Evolutionary conservation across 768 basidiomycete species (phyloP).

Genomic region (Pholiota microspora): DNA sequence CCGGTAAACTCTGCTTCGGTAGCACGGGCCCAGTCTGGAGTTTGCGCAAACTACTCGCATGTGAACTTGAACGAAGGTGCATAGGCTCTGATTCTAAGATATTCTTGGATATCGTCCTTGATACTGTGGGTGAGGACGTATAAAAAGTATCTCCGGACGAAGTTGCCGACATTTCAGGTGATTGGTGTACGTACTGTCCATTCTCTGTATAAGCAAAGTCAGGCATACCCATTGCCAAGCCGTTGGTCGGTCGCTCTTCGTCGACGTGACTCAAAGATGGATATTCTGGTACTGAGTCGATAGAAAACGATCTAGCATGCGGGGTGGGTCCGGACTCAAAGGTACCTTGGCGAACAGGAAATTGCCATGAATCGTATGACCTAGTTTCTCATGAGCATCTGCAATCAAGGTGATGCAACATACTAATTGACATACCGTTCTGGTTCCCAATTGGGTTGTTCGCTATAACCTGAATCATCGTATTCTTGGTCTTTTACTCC

Average conservation of each 20-base stretch:
- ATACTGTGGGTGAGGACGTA: slow-evolving; percentile 18
- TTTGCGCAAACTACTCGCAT: slow-evolving; percentile 31
- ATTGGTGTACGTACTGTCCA: slow-evolving; percentile 1
- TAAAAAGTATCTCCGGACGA: slow-evolving; percentile 10
- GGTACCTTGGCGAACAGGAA: slow-evolving; percentile 33
- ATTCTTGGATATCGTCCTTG: slow-evolving; percentile 4
- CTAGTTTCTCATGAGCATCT: slow-evolving; percentile 2
- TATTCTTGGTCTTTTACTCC: slow-evolving; percentile 33
- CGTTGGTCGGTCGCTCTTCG: slow-evolving; percentile 12
- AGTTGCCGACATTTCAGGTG: slow-evolving; percentile 4
- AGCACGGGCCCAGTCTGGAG: slow-evolving; percentile 23
- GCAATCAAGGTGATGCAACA: slow-evolving; percentile 5
- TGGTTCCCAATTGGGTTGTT: slow-evolving; percentile 42
- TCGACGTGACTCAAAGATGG: slow-evolving; percentile 24
- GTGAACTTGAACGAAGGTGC: slow-evolving; percentile 45
- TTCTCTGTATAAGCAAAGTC: not conserved
- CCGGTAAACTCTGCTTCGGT: slow-evolving; percentile 85
- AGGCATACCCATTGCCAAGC: not conserved
- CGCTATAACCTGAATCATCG: slow-evolving; percentile 50
- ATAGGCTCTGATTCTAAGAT: slow-evolving; percentile 34
- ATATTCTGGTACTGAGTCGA: slow-evolving; percentile 42
- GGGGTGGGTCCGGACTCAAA: slow-evolving; percentile 38
- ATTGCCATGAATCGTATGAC: slow-evolving; percentile 41
- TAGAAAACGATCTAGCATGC: slow-evolving; percentile 61
- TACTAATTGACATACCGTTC: slow-evolving; percentile 35